Percentiles rank a stretch among this genome's conserved stretches.
These are phyloP conservation scores for Baudoinia panamericana DNA, from an alignment of 495 filamentous ascomycete genomes.

Conservation along the genomic window DNA sequence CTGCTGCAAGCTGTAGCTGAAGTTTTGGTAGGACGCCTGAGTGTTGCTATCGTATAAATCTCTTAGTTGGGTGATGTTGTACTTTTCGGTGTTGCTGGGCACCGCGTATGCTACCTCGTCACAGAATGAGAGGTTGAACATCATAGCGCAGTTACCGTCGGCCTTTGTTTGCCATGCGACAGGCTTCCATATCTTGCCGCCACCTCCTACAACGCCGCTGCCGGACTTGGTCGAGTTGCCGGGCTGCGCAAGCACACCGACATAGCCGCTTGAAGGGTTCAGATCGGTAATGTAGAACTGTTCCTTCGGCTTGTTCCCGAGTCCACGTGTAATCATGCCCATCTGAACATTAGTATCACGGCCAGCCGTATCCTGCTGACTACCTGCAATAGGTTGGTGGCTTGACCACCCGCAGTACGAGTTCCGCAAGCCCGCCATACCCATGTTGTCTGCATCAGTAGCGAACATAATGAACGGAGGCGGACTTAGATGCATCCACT, in stretches of 20 bases:
- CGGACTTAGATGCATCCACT: conserved; percentile 41
- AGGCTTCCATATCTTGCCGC: conserved; percentile 55
- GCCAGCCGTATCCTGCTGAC: conserved; percentile 29
- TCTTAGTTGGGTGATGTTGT: conserved; percentile 7
- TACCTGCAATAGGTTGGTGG: conserved; percentile 47
- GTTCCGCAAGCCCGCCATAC: conserved; percentile 50
- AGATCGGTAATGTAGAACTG: conserved; percentile 73
- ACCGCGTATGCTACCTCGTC: conserved; percentile 79
- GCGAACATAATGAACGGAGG: conserved; percentile 76
- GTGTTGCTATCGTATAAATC: conserved; percentile 37
- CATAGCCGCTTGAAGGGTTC: conserved; percentile 55
- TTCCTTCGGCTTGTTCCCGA: conserved; percentile 53
- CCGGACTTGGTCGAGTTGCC: conserved; percentile 41
- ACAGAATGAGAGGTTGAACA: conserved; percentile 77
- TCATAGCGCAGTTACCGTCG: conserved; percentile 64
- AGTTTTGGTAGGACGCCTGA: conserved; percentile 40
- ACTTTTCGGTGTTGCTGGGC: conserved; percentile 50
- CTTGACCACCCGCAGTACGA: conserved; percentile 39
- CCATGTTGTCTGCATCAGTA: conserved; percentile 45
- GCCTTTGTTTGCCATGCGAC: conserved; percentile 63
- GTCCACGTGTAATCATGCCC: conserved; percentile 53
- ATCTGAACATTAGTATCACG: conserved; percentile 37
- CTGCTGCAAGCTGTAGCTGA: conserved; percentile 68
- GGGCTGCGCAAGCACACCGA: conserved; percentile 52
- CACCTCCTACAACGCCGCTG: conserved; percentile 45